Percentiles rank a stretch among this genome's conserved stretches.
These are phyloP conservation scores for Microdochium paspali DNA, from an alignment of 2,329 filamentous ascomycete genomes.

Conservation along the genomic window DNA sequence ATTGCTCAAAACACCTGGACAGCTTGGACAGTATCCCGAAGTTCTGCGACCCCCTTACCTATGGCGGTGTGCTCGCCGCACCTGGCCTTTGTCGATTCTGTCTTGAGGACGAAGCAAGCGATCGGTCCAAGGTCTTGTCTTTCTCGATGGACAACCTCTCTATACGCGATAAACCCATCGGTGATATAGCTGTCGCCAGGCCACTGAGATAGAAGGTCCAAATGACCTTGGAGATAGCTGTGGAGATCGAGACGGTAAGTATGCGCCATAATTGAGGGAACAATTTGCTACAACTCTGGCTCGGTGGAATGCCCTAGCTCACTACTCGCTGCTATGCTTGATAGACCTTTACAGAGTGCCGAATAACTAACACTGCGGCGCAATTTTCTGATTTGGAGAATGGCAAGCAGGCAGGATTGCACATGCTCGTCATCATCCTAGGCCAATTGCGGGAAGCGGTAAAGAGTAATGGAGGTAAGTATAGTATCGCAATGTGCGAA, in stretches of 20 bases:
- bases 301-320: constrained; percentile 10
- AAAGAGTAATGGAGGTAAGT: neutral
- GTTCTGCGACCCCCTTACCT: neutral
- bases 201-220: neutral
- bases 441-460: neutral
- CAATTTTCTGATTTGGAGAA: neutral
- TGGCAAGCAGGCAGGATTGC: neutral
- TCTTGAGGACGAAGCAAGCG: neutral
- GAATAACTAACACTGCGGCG: neutral
- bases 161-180: neutral
- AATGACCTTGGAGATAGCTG: constrained; percentile 6
- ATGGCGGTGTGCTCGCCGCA: neutral
- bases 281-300: constrained; percentile 11
- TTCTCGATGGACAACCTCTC: neutral
- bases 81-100: neutral
- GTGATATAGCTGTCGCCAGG: neutral
- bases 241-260: constrained; percentile 10
- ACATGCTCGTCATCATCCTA: neutral
- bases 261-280: neutral
- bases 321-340: constrained; percentile 4
- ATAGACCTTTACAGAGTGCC: neutral
- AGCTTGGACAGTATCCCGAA: neutral
- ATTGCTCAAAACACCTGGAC: neutral
- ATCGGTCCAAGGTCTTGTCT: neutral
- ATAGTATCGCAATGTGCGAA: neutral